These are phyloP conservation scores for Rhizodiscina lignyota DNA, from an alignment of 495 filamentous ascomycete species.

Conservation along the genomic window DNA sequence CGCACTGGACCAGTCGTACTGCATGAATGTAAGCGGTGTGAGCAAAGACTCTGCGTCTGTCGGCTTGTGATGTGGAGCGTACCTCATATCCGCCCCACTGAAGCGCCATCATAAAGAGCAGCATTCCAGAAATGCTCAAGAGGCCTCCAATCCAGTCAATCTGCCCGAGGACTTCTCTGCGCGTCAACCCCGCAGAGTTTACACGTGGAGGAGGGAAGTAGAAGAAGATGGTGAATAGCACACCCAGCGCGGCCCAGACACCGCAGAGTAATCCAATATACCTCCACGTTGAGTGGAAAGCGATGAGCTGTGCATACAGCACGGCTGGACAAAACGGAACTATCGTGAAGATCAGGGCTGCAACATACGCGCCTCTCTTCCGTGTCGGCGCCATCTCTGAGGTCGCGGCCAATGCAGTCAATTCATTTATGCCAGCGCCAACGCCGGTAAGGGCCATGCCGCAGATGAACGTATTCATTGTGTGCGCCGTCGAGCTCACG, in stretches of 20 bases:
- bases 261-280: slow-evolving; percentile 45
- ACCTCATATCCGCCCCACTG: slow-evolving; percentile 55
- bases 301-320: slow-evolving; percentile 54
- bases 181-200: slow-evolving; percentile 32
- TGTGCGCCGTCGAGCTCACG: slow-evolving; percentile 10
- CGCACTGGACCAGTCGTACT: slow-evolving; percentile 15
- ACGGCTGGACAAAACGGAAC: slow-evolving; percentile 52
- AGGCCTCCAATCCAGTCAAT: slow-evolving; percentile 55
- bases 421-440: slow-evolving; percentile 46
- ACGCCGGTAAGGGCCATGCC: slow-evolving; percentile 47
- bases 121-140: slow-evolving; percentile 45
- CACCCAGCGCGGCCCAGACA: slow-evolving; percentile 43
- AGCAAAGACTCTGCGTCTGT: slow-evolving; percentile 3
- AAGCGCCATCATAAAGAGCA: slow-evolving; percentile 48
- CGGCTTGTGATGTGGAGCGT: no score
- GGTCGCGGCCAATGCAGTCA: slow-evolving; percentile 52
- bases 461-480: slow-evolving; percentile 38
- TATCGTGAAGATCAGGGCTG: slow-evolving; percentile 49
- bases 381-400: slow-evolving; percentile 52
- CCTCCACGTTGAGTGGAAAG: slow-evolving; percentile 40
- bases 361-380: slow-evolving; percentile 52
- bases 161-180: slow-evolving; percentile 32
- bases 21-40: background rate
- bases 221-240: slow-evolving; percentile 43
- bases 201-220: slow-evolving; percentile 49